These are phyloP conservation scores for Alternaria sp. DNA, from an alignment of 2,329 filamentous ascomycete genomes.

Conservation along the genomic window DNA sequence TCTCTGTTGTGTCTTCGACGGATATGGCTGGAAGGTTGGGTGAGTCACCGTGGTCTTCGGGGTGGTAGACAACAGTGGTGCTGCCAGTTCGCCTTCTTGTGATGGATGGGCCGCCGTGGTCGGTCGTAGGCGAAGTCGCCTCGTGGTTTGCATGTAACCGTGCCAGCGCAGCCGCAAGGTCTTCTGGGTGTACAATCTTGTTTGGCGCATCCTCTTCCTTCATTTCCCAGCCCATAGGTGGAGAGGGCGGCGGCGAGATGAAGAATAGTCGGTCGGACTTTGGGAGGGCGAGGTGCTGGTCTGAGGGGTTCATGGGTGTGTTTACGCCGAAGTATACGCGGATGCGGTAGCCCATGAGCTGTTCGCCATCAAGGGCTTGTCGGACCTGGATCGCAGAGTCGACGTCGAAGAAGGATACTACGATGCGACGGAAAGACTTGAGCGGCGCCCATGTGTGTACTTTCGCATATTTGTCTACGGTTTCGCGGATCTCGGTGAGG, in stretches of 20 bases:
- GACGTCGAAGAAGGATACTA: conserved; percentile 76
- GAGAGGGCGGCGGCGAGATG: conserved; percentile 68
- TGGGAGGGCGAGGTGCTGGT: conserved; percentile 54
- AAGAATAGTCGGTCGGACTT: conserved; percentile 69
- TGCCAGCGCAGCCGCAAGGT: conserved; percentile 63
- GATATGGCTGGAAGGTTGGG: conserved; percentile 67
- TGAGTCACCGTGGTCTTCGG: conserved; percentile 65
- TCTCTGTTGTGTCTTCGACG: conserved; percentile 65
- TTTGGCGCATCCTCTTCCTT: conserved; percentile 69
- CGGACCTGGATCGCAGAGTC: conserved; percentile 74
- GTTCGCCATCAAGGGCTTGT: conserved; percentile 75
- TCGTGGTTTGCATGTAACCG: conserved; percentile 55
- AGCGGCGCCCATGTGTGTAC: conserved; percentile 81
- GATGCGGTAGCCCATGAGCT: conserved; percentile 67
- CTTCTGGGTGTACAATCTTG: conserved; percentile 68
- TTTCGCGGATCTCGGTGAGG: conserved; percentile 73
- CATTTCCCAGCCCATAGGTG: conserved; percentile 70
- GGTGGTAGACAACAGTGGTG: conserved; percentile 68
- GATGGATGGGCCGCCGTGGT: conserved; percentile 23
- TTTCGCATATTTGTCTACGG: conserved; percentile 72
- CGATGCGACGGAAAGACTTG: conserved; percentile 81
- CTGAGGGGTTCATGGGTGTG: conserved; percentile 47
- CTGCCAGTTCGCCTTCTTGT: conserved; percentile 55
- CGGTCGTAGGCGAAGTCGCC: conserved; percentile 32
- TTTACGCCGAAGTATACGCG: conserved; percentile 49